Base-by-base conservation (phyloP, 2,329 filamentous ascomycete species). In the Clonostachys rosea region DNA sequence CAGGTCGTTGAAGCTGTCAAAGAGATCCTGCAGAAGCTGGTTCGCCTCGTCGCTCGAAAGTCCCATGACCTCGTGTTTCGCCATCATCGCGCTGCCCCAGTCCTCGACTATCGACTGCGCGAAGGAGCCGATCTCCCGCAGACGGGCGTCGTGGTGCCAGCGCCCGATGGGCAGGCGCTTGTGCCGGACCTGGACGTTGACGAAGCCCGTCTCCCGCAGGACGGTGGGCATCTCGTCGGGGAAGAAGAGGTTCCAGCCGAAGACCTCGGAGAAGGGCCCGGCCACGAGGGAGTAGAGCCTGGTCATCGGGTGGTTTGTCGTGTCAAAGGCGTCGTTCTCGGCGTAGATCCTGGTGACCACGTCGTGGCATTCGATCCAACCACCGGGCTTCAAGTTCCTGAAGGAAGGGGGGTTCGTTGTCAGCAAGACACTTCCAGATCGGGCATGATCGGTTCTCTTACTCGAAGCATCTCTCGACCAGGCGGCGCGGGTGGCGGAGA, bases 391-490 rank as follows among this genome's bases (percentile, higher is more conserved):
- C 17, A 81, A 61, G 49, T 81, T 75, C 42, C 75, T 73, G 17
- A 82, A 83, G 3, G 70, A n/a, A n/a, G n/a, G n/a, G n/a, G n/a
- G n/a, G n/a, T n/a, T n/a, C 13, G 8, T 10, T 36, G 12, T 18
- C 34, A 65, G 63, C 44, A 58, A 62, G 14, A 47, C n/a, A n/a
- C n/a, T n/a, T n/a, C 66, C 70, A 37, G 7, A 16, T 34, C 2
- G 14, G 3, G 17, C 7, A 43, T 10, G 8, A 30, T 13, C 11
- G 16, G 34, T 9, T 4, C 8, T 36, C 54, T 47, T 60, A 69
- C 67, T 65, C 60, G 49, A 73, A 78, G 12, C 71, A 69, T 53
- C 78, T 70, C 35, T 64, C 52, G 42, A 82, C 59, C 42, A 84
- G 61, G 18, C 62, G 63, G 5, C 65, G 65, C 60, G 78, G 81